A percentile compares a stretch with the other conserved stretches of the same genome.
Conservation (phyloP, 1,284 basidiomycete species). For the Boletus sp. region DNA sequence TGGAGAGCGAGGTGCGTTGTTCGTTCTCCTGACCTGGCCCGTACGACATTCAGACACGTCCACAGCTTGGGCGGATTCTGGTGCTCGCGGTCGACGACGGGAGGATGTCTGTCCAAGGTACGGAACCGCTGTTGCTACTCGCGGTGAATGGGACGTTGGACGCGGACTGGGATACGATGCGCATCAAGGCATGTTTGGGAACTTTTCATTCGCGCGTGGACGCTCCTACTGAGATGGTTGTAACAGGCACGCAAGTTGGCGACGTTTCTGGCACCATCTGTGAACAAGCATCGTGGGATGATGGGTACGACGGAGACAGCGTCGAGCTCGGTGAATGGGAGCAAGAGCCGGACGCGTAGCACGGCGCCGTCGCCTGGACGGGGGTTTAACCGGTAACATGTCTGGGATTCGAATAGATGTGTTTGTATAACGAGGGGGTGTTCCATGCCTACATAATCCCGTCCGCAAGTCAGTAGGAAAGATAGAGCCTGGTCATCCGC, state of each 20-base stretch:
- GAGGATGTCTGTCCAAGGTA: slow-evolving; percentile 21
- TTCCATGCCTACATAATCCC: too few relatives aligned
- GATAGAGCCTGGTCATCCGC: too few relatives aligned
- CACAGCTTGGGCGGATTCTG: slow-evolving; percentile 69
- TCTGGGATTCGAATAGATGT: background rate
- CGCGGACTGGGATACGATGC: slow-evolving; percentile 66
- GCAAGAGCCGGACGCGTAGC: slow-evolving; percentile 35
- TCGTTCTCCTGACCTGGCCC: background rate
- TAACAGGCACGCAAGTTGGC: slow-evolving; percentile 58
- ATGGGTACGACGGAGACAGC: slow-evolving; percentile 20
- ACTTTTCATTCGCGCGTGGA: background rate
- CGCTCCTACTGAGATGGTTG: slow-evolving; percentile 9
- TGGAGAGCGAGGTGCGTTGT: slow-evolving; percentile 66
- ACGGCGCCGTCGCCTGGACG: slow-evolving; percentile 37
- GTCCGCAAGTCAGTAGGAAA: too few relatives aligned
- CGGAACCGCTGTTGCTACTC: slow-evolving; percentile 64
- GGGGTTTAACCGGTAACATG: slow-evolving; percentile 21
- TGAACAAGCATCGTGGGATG: slow-evolving; percentile 43
- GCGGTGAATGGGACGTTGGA: slow-evolving; percentile 63
- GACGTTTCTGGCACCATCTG: slow-evolving; percentile 45
- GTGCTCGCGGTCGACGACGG: slow-evolving; percentile 62
- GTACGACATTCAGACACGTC: slow-evolving; percentile 9
- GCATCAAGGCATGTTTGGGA: slow-evolving; percentile 55
- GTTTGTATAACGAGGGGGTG: too few relatives aligned
- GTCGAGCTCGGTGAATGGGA: slow-evolving; percentile 17